Conservation (phyloP, 371 early-diverging fungal species). For the Parasitella parasitica region DNA sequence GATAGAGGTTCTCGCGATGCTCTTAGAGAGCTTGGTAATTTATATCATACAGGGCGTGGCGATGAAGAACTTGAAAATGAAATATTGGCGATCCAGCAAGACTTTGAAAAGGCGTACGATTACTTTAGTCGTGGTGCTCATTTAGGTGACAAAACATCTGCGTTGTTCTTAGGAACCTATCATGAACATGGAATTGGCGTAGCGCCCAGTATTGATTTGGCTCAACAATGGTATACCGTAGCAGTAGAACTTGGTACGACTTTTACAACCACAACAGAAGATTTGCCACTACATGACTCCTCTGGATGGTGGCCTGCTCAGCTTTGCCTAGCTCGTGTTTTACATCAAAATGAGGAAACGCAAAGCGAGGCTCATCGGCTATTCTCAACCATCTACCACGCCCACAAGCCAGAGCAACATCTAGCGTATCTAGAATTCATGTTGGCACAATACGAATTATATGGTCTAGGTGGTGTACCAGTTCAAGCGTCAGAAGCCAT, state of each 20-base stretch:
- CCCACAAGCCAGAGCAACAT: conserved; percentile 17
- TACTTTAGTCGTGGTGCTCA: conserved; percentile 35
- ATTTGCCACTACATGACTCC: conserved; percentile 7
- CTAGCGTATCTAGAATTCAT: conserved; percentile 21
- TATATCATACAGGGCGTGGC: conserved; percentile 31
- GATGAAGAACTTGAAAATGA: neutral
- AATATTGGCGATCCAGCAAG: conserved; percentile 16
- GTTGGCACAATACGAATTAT: conserved; percentile 31
- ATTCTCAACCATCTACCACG: conserved; percentile 17
- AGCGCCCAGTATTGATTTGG: conserved; percentile 14
- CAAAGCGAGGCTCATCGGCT: conserved; percentile 23
- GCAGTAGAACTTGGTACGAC: conserved; percentile 21
- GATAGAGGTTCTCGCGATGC: conserved; percentile 32
- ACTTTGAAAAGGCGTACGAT: conserved; percentile 33
- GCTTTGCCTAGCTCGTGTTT: conserved; percentile 36
- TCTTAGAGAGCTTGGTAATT: conserved; percentile 31
- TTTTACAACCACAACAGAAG: neutral
- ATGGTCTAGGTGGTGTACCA: conserved; percentile 35
- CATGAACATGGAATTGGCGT: conserved; percentile 42
- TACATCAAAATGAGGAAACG: conserved; percentile 24
- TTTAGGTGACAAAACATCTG: conserved; percentile 34
- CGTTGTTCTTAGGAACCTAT: conserved; percentile 36
- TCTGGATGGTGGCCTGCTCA: conserved; percentile 39
- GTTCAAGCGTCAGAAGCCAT: conserved; percentile 22
- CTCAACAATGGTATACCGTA: conserved; percentile 30